phyloP scores from a whole-genome alignment of 2,329 filamentous ascomycete genomes.

The Fusarium tjaetaba region DNA sequence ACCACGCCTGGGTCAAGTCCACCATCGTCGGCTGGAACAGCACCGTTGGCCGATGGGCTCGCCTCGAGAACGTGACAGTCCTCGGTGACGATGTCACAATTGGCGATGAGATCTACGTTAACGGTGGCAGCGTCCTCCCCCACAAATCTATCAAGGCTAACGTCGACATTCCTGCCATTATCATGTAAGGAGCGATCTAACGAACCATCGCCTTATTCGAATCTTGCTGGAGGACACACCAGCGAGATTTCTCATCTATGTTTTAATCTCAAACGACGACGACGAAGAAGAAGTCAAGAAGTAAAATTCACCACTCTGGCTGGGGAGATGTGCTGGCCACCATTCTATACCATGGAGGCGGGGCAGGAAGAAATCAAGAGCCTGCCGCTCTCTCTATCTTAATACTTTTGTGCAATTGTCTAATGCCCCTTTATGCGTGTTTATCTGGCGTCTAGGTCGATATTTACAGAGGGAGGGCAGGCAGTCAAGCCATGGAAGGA shows the following conservation, averaged over 20 bases:
- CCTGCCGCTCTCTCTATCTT: constrained; percentile 39
- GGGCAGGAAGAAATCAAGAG: constrained; percentile 27
- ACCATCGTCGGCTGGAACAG: constrained; percentile 99
- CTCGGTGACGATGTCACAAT: constrained; percentile 98
- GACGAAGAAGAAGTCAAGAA: constrained; percentile 34
- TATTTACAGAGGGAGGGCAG: constrained; percentile 41
- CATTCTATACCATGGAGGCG: constrained; percentile 37
- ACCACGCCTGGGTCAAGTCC: constrained; percentile 98
- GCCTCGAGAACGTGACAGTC: constrained; percentile 97
- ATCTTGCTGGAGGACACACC: constrained; percentile 39
- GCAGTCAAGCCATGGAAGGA: constrained; percentile 36
- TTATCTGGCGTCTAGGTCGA: constrained; percentile 44
- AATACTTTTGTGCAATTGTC: constrained; percentile 42
- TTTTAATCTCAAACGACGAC: constrained; percentile 35
- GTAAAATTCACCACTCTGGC: constrained; percentile 43
- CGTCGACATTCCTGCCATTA: constrained; percentile 81
- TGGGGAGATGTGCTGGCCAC: constrained; percentile 42
- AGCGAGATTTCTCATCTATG: constrained; percentile 14
- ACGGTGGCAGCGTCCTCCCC: constrained; percentile 92
- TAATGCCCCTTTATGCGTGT: constrained; percentile 45
- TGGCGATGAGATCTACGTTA: constrained; percentile 98
- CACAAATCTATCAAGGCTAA: constrained; percentile 99
- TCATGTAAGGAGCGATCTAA: constrained; percentile 64
- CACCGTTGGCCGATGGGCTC: constrained; percentile 93
- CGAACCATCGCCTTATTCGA: constrained; percentile 1